Base-by-base conservation (phyloP, 2,329 filamentous ascomycete species). In the Cordyceps cicadae region DNA sequence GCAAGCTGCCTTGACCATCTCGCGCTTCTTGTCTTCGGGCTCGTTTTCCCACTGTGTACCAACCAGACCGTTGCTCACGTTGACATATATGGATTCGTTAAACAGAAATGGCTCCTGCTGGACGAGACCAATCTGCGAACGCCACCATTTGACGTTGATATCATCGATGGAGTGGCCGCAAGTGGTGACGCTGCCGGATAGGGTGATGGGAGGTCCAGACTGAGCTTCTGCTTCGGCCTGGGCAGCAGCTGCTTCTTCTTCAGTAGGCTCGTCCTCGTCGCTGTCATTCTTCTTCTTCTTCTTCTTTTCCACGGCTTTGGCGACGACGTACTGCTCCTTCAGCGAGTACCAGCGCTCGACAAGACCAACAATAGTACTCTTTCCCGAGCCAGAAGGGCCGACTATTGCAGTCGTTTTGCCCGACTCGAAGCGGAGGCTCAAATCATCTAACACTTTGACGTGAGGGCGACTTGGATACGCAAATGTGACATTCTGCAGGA, bases 391-490 rank as follows among this genome's bases (percentile, higher is more conserved):
- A 2, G 86, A 89, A 0, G 87, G 82, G 0, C 88, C 88, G 21
- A 92, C 88, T 19, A 92, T 86, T 2, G 88, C 88, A 0, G 87
- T 90, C 2, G 86, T 81, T 67, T 88, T 87, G 21, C 86, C 86
- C 8, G 82, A 78, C 62, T 82, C 77, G 60, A 90, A 82, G 0
- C 71, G 75, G 9, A 89, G 72, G 65, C 80, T 78, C 3, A 90
- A 70, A 3, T 78, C 73, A 65, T 88, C 79, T 1, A 90, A 71
- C 0, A 90, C 82, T 66, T 83, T 84, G 63, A 87, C 81, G 62
- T 86, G 79, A 0, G 85, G 83, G 14, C 87, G 78, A 54, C 76
- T 84, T 0, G 89, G 89, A 66, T 92, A 92, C 2, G 87, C 82
- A 67, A 92, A 92, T n/a, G 79, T 81, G 12, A 92, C 81, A 48